These are phyloP conservation scores for Astrocystis sublimbata DNA, from an alignment of 495 filamentous ascomycete species.

Conservation along the genomic window DNA sequence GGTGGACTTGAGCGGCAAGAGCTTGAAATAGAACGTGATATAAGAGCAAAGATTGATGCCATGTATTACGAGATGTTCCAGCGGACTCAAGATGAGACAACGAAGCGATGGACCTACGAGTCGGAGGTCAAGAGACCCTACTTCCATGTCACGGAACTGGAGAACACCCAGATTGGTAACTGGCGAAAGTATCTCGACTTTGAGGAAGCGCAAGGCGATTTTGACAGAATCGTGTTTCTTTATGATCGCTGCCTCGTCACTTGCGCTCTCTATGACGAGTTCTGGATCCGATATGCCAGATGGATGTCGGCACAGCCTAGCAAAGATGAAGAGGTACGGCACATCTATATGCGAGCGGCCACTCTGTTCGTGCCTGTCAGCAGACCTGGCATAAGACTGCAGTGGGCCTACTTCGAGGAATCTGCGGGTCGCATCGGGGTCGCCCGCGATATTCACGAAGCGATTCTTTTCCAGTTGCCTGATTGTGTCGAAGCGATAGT, in stretches of 20 bases:
- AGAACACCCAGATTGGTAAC: slow-evolving; percentile 81
- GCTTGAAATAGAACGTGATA: slow-evolving; percentile 79
- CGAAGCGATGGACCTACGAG: slow-evolving; percentile 93
- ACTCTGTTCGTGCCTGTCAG: slow-evolving; percentile 84
- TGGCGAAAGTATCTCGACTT: slow-evolving; percentile 98
- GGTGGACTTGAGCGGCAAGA: slow-evolving; percentile 55
- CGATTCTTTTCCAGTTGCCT: slow-evolving; percentile 66
- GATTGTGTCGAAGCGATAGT: slow-evolving; percentile 85
- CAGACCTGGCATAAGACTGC: slow-evolving; percentile 74
- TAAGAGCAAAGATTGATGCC: slow-evolving; percentile 75
- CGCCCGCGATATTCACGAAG: slow-evolving; percentile 78
- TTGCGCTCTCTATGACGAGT: slow-evolving; percentile 92
- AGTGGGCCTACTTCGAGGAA: slow-evolving; percentile 96
- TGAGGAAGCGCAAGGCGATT: slow-evolving; percentile 84
- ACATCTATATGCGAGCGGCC: slow-evolving; percentile 87
- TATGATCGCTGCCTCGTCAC: slow-evolving; percentile 94
- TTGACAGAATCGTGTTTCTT: slow-evolving; percentile 71
- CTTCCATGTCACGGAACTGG: slow-evolving; percentile 93
- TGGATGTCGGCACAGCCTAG: slow-evolving; percentile 86
- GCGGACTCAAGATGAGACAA: slow-evolving; percentile 83
- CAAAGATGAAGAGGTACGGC: slow-evolving; percentile 89
- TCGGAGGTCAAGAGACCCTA: slow-evolving; percentile 94
- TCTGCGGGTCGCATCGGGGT: slow-evolving; percentile 71
- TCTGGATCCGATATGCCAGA: slow-evolving; percentile 95
- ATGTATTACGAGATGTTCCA: slow-evolving; percentile 81